A percentile compares a stretch with the other conserved stretches of the same genome.
phyloP scores from a whole-genome alignment of 805 yeast genomes.

The Metschnikowia dekortorum region DNA sequence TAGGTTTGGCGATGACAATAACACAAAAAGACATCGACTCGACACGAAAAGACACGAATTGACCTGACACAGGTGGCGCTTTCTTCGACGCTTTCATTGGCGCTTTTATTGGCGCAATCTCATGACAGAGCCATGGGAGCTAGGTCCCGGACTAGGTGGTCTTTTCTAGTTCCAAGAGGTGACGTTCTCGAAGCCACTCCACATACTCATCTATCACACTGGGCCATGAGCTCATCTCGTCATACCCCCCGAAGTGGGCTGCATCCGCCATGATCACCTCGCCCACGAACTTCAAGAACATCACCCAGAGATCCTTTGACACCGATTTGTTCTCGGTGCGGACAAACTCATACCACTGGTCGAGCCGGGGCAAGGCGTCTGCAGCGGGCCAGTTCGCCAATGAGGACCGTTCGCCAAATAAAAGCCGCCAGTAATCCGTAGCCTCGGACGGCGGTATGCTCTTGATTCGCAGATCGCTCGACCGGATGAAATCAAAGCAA shows the following conservation, averaged over 20 bases:
- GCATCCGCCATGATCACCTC: constrained; percentile 49
- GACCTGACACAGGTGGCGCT: too few species aligned
- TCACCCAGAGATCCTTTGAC: constrained; percentile 78
- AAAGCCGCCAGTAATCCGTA: constrained; percentile 69
- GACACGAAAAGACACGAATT: too few species aligned
- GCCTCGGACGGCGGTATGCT: constrained; percentile 58
- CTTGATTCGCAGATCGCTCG: constrained; percentile 47
- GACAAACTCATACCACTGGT: constrained; percentile 59
- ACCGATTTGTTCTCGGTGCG: constrained; percentile 44
- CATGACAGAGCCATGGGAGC: too few species aligned
- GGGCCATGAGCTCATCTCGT: constrained; percentile 90
- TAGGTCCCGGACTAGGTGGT: not conserved
- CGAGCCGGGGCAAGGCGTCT: constrained; percentile 26
- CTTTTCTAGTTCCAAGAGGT: constrained; percentile 6
- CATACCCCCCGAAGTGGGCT: constrained; percentile 49
- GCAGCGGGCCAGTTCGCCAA: not conserved
- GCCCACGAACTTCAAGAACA: constrained; percentile 65
- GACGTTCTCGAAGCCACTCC: constrained; percentile 44
- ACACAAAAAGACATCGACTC: too few species aligned
- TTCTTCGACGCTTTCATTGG: too few species aligned
- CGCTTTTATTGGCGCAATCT: too few species aligned
- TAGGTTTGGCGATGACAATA: too few species aligned
- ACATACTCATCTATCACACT: constrained; percentile 79
- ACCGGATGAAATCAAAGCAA: constrained; percentile 64
- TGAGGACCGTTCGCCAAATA: constrained; percentile 33